A percentile compares a stretch with the other conserved stretches of the same genome.
Conservation (phyloP, 2,329 filamentous ascomycete species). For the Fusarium cyanostomum region DNA sequence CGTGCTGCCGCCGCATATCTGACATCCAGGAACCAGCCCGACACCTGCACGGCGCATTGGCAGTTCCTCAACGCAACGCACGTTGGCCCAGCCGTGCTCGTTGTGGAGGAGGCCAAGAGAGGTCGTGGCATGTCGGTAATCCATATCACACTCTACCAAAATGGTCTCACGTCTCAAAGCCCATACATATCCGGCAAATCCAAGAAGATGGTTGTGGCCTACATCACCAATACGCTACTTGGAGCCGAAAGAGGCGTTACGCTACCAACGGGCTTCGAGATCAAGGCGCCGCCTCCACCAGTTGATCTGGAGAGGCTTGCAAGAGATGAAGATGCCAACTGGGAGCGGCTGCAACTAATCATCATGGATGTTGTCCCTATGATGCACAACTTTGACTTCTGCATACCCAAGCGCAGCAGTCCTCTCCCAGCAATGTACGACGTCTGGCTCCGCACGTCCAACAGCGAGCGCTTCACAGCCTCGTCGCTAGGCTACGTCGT, state of each 20-base stretch:
- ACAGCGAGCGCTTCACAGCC: constrained; percentile 70
- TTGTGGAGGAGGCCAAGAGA: constrained; percentile 54
- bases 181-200: constrained; percentile 50
- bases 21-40: constrained; percentile 45
- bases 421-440: constrained; percentile 33
- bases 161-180: constrained; percentile 43
- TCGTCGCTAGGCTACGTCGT: constrained; percentile 70
- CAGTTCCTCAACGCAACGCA: constrained; percentile 53
- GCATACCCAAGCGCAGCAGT: constrained; percentile 34
- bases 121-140: constrained; percentile 54
- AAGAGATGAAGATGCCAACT: constrained; percentile 22
- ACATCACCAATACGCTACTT: constrained; percentile 51
- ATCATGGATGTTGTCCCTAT: constrained; percentile 40
- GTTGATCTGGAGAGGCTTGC: constrained; percentile 30
- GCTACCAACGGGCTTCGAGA: constrained; percentile 42
- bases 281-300: constrained; percentile 19
- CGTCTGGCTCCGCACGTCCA: constrained; percentile 70
- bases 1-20: constrained; percentile 50
- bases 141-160: constrained; percentile 55
- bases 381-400: constrained; percentile 46
- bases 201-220: constrained; percentile 48
- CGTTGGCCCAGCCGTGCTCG: constrained; percentile 50
- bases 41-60: constrained; percentile 53
- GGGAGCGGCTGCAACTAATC: constrained; percentile 20
- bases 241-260: constrained; percentile 43